Evolutionary conservation across 2,329 filamentous ascomycete species (phyloP), one percentile per base, ranked within the genome.

Genomic region (Neurospora crassa): DNA sequence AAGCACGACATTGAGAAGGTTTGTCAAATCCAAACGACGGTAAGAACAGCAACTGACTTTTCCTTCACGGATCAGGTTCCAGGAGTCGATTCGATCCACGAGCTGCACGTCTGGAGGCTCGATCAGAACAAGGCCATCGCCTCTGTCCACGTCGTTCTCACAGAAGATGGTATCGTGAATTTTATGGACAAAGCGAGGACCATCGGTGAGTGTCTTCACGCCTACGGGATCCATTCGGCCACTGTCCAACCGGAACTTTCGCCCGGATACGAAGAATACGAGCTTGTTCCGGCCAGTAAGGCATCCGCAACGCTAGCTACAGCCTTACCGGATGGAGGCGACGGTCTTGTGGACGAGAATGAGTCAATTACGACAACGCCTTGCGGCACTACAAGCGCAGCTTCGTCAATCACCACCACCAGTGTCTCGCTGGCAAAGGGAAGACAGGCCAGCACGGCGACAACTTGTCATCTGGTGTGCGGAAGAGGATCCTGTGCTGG

Each of bases 81-180:
- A 0, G 91, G 90, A 0, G 84, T 93, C 20, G 78, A 87, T 24
- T 89, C 89, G 0, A 85, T 93, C 16, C 90, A 93, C 74, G 90
- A 93, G 75, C 82, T 94, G 18, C 91, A 92, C 75, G 87, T 93
- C 73, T 94, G 92, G 91, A 85, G 88, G 2, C 83, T 94, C 3
- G 88, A 91, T 76, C 90, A 94, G 79, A 84, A 84, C 69, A 92
- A 92, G 76, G 83, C 87, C 4, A 84, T 93, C 67, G 91, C 91
- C 8, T 89, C 89, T 0, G 91, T 89, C 1, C 91, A 93, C 76
- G 81, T 94, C 1, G 84, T 90, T 0, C 85, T 93, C 18, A 84
- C 85, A 1, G 85, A 88, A 73, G 82, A 85, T 69, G 84, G 85
- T 10, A 79, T 92, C 34, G 78, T 82, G 43, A 81, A 82, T 68